Evolutionary conservation across 345 rosid genomes (phyloP).

Genomic region (Corchorus capsularis): DNA sequence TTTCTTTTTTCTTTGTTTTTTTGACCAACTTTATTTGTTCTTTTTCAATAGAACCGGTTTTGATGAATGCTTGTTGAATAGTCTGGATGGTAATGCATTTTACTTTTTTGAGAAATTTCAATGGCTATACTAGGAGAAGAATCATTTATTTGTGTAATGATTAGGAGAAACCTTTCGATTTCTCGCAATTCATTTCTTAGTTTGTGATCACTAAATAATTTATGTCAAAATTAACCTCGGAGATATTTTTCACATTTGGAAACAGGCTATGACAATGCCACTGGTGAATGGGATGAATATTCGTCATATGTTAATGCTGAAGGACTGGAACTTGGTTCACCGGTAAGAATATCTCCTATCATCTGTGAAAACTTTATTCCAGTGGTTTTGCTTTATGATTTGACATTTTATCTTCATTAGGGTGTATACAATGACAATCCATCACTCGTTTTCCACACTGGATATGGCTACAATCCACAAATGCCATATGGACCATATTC

Average conservation of each 20-base stretch:
- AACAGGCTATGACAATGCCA: slow-evolving; percentile 66
- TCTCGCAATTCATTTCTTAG: neutral
- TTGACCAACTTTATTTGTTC: neutral
- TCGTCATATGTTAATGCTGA: slow-evolving; percentile 64
- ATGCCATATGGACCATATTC: slow-evolving; percentile 91
- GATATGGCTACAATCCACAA: slow-evolving; percentile 81
- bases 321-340: slow-evolving; percentile 70
- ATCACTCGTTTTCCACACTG: slow-evolving; percentile 72
- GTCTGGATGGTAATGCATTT: neutral
- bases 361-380: slow-evolving; percentile 15
- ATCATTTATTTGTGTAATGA: neutral
- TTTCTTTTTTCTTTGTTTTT: neutral
- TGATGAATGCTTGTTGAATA: neutral
- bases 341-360: slow-evolving; percentile 54
- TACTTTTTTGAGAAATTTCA: slow-evolving; percentile 9
- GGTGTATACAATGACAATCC: slow-evolving; percentile 78
- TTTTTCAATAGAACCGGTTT: neutral
- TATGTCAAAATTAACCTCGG: slow-evolving; percentile 11
- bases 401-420: slow-evolving; percentile 37
- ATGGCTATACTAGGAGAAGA: neutral
- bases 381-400: slow-evolving; percentile 5
- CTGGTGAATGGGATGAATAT: slow-evolving; percentile 79
- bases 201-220: slow-evolving; percentile 7
- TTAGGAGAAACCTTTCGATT: slow-evolving; percentile 1
- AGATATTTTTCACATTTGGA: slow-evolving; percentile 19